Evolutionary conservation across 2,329 filamentous ascomycete species (phyloP), one percentile per base, ranked within the genome.

Genomic region (Falciphora oryzae): DNA sequence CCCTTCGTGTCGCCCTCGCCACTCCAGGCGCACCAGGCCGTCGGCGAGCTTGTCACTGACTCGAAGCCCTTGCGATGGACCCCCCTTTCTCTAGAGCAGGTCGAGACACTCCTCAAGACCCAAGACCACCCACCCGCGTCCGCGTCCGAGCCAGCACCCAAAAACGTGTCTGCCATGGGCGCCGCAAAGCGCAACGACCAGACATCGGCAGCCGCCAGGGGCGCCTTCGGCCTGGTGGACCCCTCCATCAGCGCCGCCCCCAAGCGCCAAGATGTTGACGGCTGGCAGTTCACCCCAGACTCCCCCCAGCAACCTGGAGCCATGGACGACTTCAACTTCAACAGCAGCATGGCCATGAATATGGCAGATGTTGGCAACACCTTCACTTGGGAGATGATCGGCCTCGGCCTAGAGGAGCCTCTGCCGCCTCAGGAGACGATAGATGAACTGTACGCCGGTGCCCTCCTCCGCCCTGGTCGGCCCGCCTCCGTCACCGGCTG

Each of bases 31-130:
- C 63, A 25, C 25, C 14, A 5, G 31, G 14, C 28, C 18, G 29
- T 72, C 65, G 38, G 38, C 18, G 44, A n/a, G 44, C 44, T 4
- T 25, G 22, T 11, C 44, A 53, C 57, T 59, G 28, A 59, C 31
- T 16, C 57, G 13, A 59, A 53, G 29, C 38, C 14, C 27, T 32
- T 62, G 61, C 14, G 18, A 11, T 53, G 18, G 7, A 25, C 8
- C 44, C 44, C 8, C 44, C 44, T 10, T 53, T 18, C 28, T 56
- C 25, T 71, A 96, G 92, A 94, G 75, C 93, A 97, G 83, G 93
- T 98, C 64, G 94, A 97, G 80, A 95, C 90, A 1, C 79, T 97
- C 65, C 80, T 97, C 66, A 96, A 94, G 78, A 91, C 86, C 7
- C 90, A 96, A 73, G 90, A 92, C 64, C 76, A 82, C 32, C 65